Percentiles rank a stretch among this genome's conserved stretches.
Evolutionary conservation across 148 eudicot genomes (phyloP).

Genomic region (Amaranthus hypochondriacus): DNA sequence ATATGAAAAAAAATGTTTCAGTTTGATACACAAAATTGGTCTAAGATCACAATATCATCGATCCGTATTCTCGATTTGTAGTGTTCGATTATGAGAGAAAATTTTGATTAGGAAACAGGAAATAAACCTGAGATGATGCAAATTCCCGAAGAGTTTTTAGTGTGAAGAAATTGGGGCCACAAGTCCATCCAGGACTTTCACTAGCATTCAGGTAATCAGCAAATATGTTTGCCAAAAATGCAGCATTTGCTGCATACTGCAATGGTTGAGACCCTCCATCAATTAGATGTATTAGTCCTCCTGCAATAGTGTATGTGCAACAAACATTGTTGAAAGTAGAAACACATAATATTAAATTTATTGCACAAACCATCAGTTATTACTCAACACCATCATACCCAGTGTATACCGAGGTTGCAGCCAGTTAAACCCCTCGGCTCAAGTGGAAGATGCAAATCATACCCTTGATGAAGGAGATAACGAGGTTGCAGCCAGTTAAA

Average conservation of each 20-base stretch:
- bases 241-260: conserved; percentile 61
- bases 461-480: no score
- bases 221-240: conserved; percentile 54
- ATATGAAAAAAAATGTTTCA: not conserved
- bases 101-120: not conserved
- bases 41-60: no score
- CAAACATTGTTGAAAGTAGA: not conserved
- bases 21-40: not conserved
- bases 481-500: no score
- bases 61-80: no score
- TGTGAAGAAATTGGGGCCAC: conserved; percentile 45
- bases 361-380: not conserved
- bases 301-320: conserved; percentile 28
- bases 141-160: conserved; percentile 34
- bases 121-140: conserved; percentile 58
- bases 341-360: no score
- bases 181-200: conserved; percentile 44
- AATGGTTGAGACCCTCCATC: conserved; percentile 36
- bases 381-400: no score
- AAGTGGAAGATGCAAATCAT: no score
- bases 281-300: conserved; percentile 56
- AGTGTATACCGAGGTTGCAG: no score
- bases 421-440: no score
- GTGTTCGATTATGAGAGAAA: not conserved
- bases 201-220: conserved; percentile 62